Base-by-base conservation (phyloP, 2,329 filamentous ascomycete species). In the Diaporthe sp. region DNA sequence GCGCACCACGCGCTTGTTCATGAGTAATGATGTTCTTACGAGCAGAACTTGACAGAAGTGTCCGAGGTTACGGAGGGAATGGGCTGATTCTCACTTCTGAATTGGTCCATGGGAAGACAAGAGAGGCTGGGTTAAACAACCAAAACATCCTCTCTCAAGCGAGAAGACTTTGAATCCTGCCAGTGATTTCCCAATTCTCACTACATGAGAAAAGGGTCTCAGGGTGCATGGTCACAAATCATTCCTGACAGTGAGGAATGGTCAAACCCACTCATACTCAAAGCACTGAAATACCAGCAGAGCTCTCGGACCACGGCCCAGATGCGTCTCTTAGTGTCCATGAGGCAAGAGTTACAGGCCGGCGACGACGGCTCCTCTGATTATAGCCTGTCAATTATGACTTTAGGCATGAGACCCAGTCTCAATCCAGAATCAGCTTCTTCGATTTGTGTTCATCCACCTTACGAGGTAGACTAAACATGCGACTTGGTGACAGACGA, bases 401-500 rank as follows among this genome's bases (percentile, higher is more conserved):
- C 78, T 67, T 78, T 81, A 78, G n/a, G 80, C 72, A 60, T 80
- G 61, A 60, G 77, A 76, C 50, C 76, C 76, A 3, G 78, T 78
- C 25, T 79, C 78, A 54, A 76, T 79, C 79, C 80, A 81, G 72
- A 74, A 81, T n/a, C 74, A 73, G 61, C 80, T 80, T 74, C 79
- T 80, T 7, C 64, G 72, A 22, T 80, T 76, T 35, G 66, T 76
- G 61, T 78, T 78, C n/a, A 78, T 74, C 22, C 79, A 74, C 71
- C 79, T 80, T 25, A 78, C 77, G 17, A 81, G 75, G 70, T 79
- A 81, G 5, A 79, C 45, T 22, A 81, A 76, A 71, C 79, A 81
- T 15, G 77, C 75, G 38, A 81, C 73, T 55, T 81, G 79, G 52
- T 78, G 79, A 47, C 79, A 73, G 2, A 78, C 69, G 19, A 80